Percentiles rank a stretch among this genome's conserved stretches.
These are phyloP conservation scores for Breynia disticha DNA, from an alignment of 441 rosid species.

Conservation along the genomic window DNA sequence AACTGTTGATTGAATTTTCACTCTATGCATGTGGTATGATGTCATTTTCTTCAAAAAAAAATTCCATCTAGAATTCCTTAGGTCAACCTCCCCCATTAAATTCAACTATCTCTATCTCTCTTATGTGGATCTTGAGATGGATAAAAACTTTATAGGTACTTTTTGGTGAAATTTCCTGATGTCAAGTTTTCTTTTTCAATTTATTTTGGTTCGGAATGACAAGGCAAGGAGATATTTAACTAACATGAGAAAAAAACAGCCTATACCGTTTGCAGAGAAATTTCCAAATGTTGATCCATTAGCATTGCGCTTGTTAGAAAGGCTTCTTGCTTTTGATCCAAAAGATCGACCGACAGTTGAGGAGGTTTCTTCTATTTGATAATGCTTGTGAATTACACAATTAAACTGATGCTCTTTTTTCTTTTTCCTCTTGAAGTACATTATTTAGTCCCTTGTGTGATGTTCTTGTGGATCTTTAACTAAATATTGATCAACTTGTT, in stretches of 20 bases:
- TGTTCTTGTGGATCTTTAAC: not conserved
- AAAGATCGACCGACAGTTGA: conserved; percentile 88
- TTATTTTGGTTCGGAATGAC: conserved; percentile 71
- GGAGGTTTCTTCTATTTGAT: conserved; percentile 38
- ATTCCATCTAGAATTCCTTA: not conserved
- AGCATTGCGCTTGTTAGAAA: conserved; percentile 60
- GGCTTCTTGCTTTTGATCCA: conserved; percentile 89
- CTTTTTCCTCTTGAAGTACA: not conserved
- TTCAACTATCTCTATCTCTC: not conserved
- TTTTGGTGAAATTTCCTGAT: not conserved
- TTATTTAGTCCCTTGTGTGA: not conserved
- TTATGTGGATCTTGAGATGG: not conserved
- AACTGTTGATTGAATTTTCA: not conserved
- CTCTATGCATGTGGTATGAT: not conserved
- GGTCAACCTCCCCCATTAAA: not conserved
- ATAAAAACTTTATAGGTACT: not conserved
- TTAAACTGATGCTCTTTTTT: too few relatives aligned
- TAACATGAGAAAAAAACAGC: conserved; percentile 89
- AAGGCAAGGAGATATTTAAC: conserved; percentile 90
- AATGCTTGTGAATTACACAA: not conserved
- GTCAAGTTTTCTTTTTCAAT: conserved; percentile 5
- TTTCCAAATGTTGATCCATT: conserved; percentile 81
- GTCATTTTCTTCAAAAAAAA: too few relatives aligned
- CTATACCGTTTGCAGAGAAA: conserved; percentile 57
- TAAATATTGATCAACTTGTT: not conserved